Base-by-base conservation (phyloP, 2,329 filamentous ascomycete genomes). In the Chaetomium strumarium region DNA sequence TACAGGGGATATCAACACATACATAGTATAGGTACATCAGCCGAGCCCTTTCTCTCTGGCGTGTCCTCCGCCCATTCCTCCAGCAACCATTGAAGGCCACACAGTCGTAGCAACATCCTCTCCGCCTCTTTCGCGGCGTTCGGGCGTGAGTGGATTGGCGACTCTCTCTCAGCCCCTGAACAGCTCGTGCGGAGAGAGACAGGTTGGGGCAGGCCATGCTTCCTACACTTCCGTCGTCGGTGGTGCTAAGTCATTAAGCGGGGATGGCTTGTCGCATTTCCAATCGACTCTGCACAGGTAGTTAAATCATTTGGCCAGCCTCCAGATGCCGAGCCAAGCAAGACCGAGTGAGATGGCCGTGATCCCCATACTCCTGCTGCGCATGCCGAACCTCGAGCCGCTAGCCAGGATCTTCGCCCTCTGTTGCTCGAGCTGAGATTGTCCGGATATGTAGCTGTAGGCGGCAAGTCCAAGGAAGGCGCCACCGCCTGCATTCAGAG, bases 361-460 rank as follows among this genome's bases (percentile, higher is more conserved):
- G 56, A 91, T 85, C 42, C 85, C 86, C 36, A 82, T 61, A 61
- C 79, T 80, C 55, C 88, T 79, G 60, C 84, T 86, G 57, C 79
- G 79, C 77, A 90, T 84, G 55, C 86, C 86, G 64, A 90, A 84
- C 61, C 81, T 77, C 24, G 84, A 85, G 43, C 81, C 80, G 70
- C 85, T 87, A 64, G 79, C 75, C 53, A 89, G 70, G 56, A 91
- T 88, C 55, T 72, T 69, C n/a, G 76, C 74, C 55, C 79, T 76
- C 66, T 88, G 84, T 61, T 77, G 75, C 61, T 83, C 77, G 30
- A 93, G 79, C 67, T 91, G 86, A 46, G 75, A 74, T 68, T 84
- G 85, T 53, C 88, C 88, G 3, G 85, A 87, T 56, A 83, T 74
- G 70, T 90, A 91, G 68, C 83, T 90, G 70, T 91, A 93, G 1